Conservation (phyloP, 306 rosid genomes). For the Castanospermum australe region DNA sequence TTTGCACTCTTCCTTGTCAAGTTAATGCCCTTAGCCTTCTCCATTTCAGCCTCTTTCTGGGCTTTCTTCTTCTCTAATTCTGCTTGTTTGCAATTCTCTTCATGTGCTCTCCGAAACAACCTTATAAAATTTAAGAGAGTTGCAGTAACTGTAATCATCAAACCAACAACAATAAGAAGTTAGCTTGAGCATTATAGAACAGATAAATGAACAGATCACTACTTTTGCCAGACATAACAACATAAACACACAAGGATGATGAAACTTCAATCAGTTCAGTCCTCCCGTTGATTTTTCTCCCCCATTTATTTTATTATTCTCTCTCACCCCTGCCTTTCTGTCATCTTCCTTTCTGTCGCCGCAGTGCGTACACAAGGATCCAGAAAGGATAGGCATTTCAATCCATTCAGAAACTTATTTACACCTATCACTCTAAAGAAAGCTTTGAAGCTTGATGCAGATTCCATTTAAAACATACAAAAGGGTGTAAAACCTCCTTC, state of each 20-base stretch:
- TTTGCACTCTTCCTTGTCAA: slow-evolving; percentile 66
- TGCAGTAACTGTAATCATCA: slow-evolving; percentile 69
- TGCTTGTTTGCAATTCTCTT: slow-evolving; percentile 89
- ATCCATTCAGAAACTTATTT: not conserved
- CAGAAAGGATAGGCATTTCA: not conserved
- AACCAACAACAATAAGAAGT: slow-evolving; percentile 30
- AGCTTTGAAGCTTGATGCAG: not conserved
- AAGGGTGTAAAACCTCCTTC: not conserved
- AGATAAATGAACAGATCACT: not conserved
- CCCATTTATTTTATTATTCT: slow-evolving; percentile 4
- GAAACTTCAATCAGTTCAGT: slow-evolving; percentile 15
- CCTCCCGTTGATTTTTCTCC: not conserved
- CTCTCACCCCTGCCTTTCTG: not conserved
- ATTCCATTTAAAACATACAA: not conserved
- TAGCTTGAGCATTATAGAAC: slow-evolving; percentile 25
- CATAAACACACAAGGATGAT: slow-evolving; percentile 11
- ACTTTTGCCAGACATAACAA: slow-evolving; percentile 4
- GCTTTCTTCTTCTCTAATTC: slow-evolving; percentile 91
- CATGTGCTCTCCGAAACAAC: slow-evolving; percentile 92
- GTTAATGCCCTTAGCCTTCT: slow-evolving; percentile 80
- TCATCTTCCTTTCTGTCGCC: not conserved
- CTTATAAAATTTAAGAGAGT: slow-evolving; percentile 80
- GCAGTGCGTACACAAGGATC: not conserved
- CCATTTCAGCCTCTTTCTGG: slow-evolving; percentile 90
- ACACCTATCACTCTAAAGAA: not conserved